Base-by-base conservation (phyloP, 2,329 filamentous ascomycete genomes). In the Aureobasidium subglaciale region DNA sequence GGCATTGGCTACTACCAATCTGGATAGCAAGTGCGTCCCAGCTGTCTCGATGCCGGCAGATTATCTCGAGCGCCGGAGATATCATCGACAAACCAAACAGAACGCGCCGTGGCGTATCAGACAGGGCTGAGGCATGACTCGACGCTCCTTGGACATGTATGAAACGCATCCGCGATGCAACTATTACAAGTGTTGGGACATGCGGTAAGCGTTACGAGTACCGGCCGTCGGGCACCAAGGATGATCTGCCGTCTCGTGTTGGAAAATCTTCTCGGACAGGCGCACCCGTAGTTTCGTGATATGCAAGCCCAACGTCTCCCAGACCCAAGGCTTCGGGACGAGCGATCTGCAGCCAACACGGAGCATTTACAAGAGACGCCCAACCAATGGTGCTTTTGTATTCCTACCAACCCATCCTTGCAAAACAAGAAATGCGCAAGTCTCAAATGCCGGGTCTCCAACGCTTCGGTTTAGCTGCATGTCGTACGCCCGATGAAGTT, bases 141-240 rank as follows among this genome's bases (percentile, higher is more conserved):
- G 30, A 22, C 18, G 34, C 9, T 20, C 22, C 11, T 24, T 25
- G 24, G 16, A 32, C 24, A n/a, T 41, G 35, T 30, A 22, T 41
- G 48, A 52, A 41, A 52, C 48, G 35, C 48, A 22, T 52, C 48
- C 48, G 48, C 48, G 48, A 24, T 41, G 48, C 48, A 32, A 25
- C 32, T 40, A n/a, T 29, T 22, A 25, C 34, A 35, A n/a, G 34
- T 30, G 43, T 34, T 48, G 43, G 43, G 30, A 24, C 27, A 16
- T 15, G 15, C 18, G 13, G 8, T 34, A 11, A n/a, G 15, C 46
- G 34, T 38, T 5, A 27, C n/a, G 18, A 50, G 16, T 18, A 38
- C 46, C 46, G 34, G 15, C 11, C 13, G 22, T 50, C 15, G 46
- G 32, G 46, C 46, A 50, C n/a, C 25, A 32, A 24, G 18, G 16